Conservation (phyloP, 805 yeast species). For the Ogataea ramenticola region DNA sequence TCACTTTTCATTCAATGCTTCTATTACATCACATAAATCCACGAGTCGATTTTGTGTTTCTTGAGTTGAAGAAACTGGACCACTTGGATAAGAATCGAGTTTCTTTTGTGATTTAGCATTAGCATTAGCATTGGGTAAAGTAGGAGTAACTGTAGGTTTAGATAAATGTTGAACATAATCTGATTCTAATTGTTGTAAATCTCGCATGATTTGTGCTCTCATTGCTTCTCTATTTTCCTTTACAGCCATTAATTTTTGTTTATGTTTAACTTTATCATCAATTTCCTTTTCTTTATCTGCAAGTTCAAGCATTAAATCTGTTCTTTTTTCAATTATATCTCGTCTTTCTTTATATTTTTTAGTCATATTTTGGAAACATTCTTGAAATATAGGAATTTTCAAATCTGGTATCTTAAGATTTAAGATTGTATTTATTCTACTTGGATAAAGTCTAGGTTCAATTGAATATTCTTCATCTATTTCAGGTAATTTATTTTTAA, state of each 20-base stretch:
- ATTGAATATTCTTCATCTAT: conserved; percentile 4
- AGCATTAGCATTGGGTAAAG: too few relatives aligned
- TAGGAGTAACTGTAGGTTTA: too few relatives aligned
- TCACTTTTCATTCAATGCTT: neutral
- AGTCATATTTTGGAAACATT: conserved; percentile 7
- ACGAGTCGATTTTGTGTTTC: neutral
- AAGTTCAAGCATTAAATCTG: conserved; percentile 9
- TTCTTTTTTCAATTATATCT: neutral
- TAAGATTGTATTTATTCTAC: neutral
- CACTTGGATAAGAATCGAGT: too few relatives aligned
- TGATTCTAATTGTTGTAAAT: conserved; percentile 10
- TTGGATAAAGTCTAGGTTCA: neutral
- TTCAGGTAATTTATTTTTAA: conserved; percentile 12
- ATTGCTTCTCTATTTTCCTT: conserved; percentile 15
- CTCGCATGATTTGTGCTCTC: conserved; percentile 7
- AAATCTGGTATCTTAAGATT: conserved; percentile 2
- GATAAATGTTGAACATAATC: conserved; percentile 6
- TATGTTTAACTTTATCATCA: conserved; percentile 5
- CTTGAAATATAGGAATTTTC: conserved; percentile 8
- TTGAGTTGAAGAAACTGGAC: neutral
- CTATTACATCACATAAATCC: neutral
- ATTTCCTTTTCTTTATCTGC: conserved; percentile 5
- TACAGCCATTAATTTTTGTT: conserved; percentile 9
- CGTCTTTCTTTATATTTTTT: neutral
- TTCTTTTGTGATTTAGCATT: too few relatives aligned